Base-by-base conservation (phyloP, 768 basidiomycete species). In the Tulasnella sp. region DNA sequence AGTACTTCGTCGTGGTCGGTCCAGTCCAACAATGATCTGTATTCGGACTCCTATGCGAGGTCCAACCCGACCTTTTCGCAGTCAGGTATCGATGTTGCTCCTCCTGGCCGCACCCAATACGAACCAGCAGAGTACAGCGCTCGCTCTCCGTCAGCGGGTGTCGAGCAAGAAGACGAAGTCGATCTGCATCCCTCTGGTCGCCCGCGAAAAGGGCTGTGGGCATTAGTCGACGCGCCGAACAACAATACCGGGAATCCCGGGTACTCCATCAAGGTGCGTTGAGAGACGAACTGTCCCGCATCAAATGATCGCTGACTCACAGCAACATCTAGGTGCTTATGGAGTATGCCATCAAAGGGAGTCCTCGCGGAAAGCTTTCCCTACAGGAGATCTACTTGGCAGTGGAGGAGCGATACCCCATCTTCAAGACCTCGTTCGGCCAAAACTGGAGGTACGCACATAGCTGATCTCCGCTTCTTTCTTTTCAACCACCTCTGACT, bases 291-390 rank as follows among this genome's bases (percentile, higher is more conserved):
- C 74, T 20, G 74, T 26, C 26, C 23, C 16, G 42, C 71, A 26
- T 3, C 32, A 18, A 15, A 67, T 35, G 26, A 6, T 0, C 10
- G 61, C 61, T 67, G 23, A 67, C 61, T 1, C 71, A 20, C 71
- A 42, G 44, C 71, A 20, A 32, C 29, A 13, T 71, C 16, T 71
- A 77, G 77, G 70, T 73, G 20, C 71, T 77, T 15, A 70, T 70
- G 40, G 77, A 77, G 39, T 77, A 70, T 55, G 77, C 77, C 16
- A 77, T 77, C 70, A 77, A 77, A 39, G 77, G 77, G 9, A 77
- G 77, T 32, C 16, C 77, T 5, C 71, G 37, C 26, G 77, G 77
- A 42, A 70, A 69, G 26, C 44, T 77, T n/a, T 77, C 77, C 13
- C 70, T 77, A 11, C 42, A 77, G 18, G 77, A 77, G 15, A 77